Base-by-base conservation (phyloP, 805 yeast genomes). In the Hanseniaspora occidentalis region DNA sequence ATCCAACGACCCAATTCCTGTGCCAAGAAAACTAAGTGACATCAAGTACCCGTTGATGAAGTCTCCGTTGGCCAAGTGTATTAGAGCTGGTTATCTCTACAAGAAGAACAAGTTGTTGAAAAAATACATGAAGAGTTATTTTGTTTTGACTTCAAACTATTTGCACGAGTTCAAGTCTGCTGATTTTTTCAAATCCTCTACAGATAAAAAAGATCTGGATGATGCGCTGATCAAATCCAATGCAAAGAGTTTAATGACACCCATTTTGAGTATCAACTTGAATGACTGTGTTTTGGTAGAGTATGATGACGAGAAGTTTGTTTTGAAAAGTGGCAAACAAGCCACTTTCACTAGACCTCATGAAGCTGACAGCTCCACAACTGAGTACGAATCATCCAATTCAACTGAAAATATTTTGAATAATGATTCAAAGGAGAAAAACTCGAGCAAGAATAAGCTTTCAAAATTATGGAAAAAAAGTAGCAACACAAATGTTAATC, bases 111-210 rank as follows among this genome's bases (percentile, higher is more conserved):
- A 78, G 53, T 71, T 67, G 48, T 57, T 77, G 47, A 75, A 76
- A 56, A 73, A 72, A 38, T 77, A 77, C 56, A 66, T 75, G 2
- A 67, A 69, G 47, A 75, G 77, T 31, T 79, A 75, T 66, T 79
- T 76, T 48, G 81, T 79, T 11, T 62, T 79, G 42, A 77, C 85
- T 4, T 74, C 80, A 50, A 76, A 74, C 50, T 78, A 67, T 45
- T 54, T 79, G 29, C 85, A 78, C 56, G 85, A 79, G 55, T 79
- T 78, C 58, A 75, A 71, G 50, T 60, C 54, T 35, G 54, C 57
- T 38, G 54, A 60, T 40, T 54, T 60, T 31, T 60, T 54, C 39
- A 52, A 56, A 20, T 38, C 47, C 8, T 77, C 73, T 10, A 34
- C 41, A 4, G 36, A 21, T 13, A 42, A 42, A 17, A 38, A 38